phyloP scores from a whole-genome alignment of 2,329 filamentous ascomycete genomes.

The Orbilia blumenaviensis region DNA sequence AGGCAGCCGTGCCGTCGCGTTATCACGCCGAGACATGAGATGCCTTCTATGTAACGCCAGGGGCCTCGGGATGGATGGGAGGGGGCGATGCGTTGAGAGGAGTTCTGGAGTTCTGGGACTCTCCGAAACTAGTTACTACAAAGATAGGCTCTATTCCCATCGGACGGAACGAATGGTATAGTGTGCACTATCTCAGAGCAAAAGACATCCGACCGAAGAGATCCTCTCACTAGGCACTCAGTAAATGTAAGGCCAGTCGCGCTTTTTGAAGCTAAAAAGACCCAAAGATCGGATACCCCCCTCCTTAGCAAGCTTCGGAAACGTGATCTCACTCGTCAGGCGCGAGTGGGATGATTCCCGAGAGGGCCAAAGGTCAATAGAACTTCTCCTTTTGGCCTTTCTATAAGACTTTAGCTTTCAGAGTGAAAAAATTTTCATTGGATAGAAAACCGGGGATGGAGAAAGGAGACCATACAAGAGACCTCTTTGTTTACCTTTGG shows the following conservation, averaged over 20 bases:
- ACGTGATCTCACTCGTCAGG: slow-evolving; percentile 54
- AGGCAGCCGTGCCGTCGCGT: slow-evolving; percentile 46
- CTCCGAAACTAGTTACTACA: slow-evolving; percentile 46
- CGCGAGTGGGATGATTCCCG: slow-evolving; percentile 54
- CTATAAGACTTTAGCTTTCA: slow-evolving; percentile 51
- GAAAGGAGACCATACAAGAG: slow-evolving; percentile 14
- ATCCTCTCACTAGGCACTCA: slow-evolving; percentile 23
- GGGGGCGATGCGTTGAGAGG: slow-evolving; percentile 50
- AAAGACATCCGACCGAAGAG: slow-evolving; percentile 26
- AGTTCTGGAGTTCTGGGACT: slow-evolving; percentile 53
- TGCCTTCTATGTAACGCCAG: slow-evolving; percentile 39
- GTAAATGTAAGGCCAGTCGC: slow-evolving; percentile 33
- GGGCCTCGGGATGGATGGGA: slow-evolving; percentile 25
- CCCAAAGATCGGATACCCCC: slow-evolving; percentile 32
- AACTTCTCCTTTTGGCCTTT: slow-evolving; percentile 48
- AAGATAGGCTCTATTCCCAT: slow-evolving; percentile 26
- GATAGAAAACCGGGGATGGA: slow-evolving; percentile 39
- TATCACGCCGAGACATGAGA: slow-evolving; percentile 43
- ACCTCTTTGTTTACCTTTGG: slow-evolving; percentile 53
- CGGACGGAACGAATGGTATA: slow-evolving; percentile 28
- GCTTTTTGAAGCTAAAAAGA: slow-evolving; percentile 7
- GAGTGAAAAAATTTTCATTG: slow-evolving; percentile 53
- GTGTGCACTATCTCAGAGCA: slow-evolving; percentile 27
- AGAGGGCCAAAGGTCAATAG: slow-evolving; percentile 34
- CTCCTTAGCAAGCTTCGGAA: slow-evolving; percentile 44